phyloP scores from a whole-genome alignment of 2,329 filamentous ascomycete species.

The Colletotrichum higginsianum region DNA sequence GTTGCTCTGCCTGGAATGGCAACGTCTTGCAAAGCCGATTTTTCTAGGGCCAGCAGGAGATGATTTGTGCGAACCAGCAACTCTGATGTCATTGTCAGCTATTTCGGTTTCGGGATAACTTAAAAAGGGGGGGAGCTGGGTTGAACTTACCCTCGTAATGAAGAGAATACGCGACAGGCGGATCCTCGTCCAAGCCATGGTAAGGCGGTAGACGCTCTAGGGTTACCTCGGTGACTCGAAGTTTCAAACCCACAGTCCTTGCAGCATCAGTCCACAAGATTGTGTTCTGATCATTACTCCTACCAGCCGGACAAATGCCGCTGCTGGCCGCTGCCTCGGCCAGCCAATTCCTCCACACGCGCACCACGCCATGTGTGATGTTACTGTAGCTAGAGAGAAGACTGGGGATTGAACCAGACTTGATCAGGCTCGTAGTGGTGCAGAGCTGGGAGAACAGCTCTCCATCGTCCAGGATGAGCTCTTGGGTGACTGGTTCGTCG shows the following conservation, averaged over 20 bases:
- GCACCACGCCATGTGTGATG: conserved; percentile 77
- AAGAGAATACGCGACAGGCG: conserved; percentile 78
- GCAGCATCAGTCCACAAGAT: conserved; percentile 78
- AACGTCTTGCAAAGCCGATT: conserved; percentile 72
- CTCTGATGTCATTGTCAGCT: conserved; percentile 64
- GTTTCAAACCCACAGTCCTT: conserved; percentile 77
- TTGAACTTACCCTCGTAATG: conserved; percentile 76
- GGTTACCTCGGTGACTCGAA: conserved; percentile 66
- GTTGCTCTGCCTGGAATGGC: conserved; percentile 76
- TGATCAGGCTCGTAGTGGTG: conserved; percentile 77
- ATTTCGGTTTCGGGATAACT: not conserved
- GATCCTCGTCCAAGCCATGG: conserved; percentile 71
- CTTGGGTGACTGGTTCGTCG: conserved; percentile 68
- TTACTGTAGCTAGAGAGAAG: conserved; percentile 76
- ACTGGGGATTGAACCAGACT: conserved; percentile 72
- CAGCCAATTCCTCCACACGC: conserved; percentile 83
- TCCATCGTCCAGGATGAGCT: conserved; percentile 75
- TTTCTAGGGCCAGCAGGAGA: conserved; percentile 76
- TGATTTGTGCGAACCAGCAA: conserved; percentile 75
- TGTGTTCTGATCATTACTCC: conserved; percentile 44
- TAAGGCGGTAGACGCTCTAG: conserved; percentile 67
- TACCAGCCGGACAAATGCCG: conserved; percentile 46
- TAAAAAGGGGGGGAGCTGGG: not conserved
- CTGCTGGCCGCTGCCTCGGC: conserved; percentile 65
- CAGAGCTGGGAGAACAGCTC: conserved; percentile 84